These are phyloP conservation scores for Hypoxylon sp. DNA, from an alignment of 2,329 filamentous ascomycete species.

Conservation along the genomic window DNA sequence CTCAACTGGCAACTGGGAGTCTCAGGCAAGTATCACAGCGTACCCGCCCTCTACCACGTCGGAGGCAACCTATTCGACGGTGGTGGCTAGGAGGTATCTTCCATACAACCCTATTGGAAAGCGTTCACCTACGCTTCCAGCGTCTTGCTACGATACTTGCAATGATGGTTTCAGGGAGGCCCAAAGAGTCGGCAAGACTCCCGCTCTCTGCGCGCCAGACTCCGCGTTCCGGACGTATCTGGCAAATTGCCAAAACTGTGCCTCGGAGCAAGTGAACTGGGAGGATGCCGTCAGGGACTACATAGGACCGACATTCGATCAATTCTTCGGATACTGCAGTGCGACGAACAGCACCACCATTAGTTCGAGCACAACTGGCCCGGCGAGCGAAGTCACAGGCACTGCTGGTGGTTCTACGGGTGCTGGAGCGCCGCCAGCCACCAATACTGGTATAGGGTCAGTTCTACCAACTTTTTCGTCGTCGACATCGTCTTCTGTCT, in stretches of 20 bases:
- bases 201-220: conserved; percentile 58
- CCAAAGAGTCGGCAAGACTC: conserved; percentile 61
- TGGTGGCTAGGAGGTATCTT: conserved; percentile 26
- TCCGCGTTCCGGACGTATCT: conserved; percentile 60
- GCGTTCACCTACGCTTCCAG: conserved; percentile 59
- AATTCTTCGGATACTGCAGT: conserved; percentile 63
- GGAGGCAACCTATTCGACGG: conserved; percentile 36
- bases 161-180: conserved; percentile 64
- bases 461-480: conserved; percentile 32
- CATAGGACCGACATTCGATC: conserved; percentile 53
- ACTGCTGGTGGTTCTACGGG: conserved; percentile 31
- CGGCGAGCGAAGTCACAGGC: conserved; percentile 36
- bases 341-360: neutral
- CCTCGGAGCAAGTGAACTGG: conserved; percentile 48
- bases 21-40: conserved; percentile 63
- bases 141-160: conserved; percentile 66
- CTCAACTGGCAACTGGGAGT: conserved; percentile 68
- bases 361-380: conserved; percentile 13
- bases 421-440: conserved; percentile 36
- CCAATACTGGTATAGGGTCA: conserved; percentile 30
- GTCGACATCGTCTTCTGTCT: conserved; percentile 20
- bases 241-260: conserved; percentile 60
- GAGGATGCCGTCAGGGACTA: conserved; percentile 51
- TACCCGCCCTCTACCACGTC: conserved; percentile 52
- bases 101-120: conserved; percentile 53